Percentiles rank a stretch among this genome's conserved stretches.
These are phyloP conservation scores for Fonsecaea multimorphosa DNA, from an alignment of 2,329 filamentous ascomycete genomes.

Conservation along the genomic window DNA sequence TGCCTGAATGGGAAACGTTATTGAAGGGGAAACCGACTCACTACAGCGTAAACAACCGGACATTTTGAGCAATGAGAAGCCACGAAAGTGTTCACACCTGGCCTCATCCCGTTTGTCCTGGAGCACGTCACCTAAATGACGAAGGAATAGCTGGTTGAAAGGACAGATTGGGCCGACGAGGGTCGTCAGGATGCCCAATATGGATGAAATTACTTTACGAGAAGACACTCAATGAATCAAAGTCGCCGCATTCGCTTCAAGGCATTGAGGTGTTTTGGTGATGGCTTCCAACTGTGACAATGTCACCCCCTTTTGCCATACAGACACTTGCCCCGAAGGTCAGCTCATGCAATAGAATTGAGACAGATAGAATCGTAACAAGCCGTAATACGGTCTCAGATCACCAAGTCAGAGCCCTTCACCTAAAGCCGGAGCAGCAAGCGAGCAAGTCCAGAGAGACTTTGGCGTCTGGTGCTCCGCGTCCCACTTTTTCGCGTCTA, in stretches of 20 bases:
- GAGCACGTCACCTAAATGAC: constrained; percentile 6
- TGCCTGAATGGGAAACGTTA: not conserved
- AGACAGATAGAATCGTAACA: constrained; percentile 3
- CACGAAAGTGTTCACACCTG: not conserved
- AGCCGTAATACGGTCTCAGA: constrained; percentile 1
- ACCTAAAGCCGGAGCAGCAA: not conserved
- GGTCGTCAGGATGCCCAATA: not conserved
- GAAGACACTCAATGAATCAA: constrained; percentile 1
- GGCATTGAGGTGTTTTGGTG: not conserved
- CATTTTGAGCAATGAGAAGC: not conserved
- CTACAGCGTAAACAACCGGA: not conserved
- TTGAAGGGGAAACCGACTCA: not conserved
- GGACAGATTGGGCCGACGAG: not conserved
- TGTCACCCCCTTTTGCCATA: not conserved
- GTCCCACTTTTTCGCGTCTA: constrained; percentile 2
- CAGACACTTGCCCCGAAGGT: constrained; percentile 3
- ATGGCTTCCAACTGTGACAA: constrained; percentile 3
- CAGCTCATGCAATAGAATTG: constrained; percentile 5
- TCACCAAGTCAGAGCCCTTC: constrained; percentile 4
- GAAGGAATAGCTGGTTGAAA: constrained; percentile 6
- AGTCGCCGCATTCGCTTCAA: constrained; percentile 1
- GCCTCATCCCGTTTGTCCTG: not conserved
- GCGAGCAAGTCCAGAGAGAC: constrained; percentile 1
- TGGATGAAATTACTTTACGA: not conserved
- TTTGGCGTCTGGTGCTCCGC: constrained; percentile 1